phyloP scores from a whole-genome alignment of 2,329 filamentous ascomycete genomes.

The Phyllosticta citriasiana region DNA sequence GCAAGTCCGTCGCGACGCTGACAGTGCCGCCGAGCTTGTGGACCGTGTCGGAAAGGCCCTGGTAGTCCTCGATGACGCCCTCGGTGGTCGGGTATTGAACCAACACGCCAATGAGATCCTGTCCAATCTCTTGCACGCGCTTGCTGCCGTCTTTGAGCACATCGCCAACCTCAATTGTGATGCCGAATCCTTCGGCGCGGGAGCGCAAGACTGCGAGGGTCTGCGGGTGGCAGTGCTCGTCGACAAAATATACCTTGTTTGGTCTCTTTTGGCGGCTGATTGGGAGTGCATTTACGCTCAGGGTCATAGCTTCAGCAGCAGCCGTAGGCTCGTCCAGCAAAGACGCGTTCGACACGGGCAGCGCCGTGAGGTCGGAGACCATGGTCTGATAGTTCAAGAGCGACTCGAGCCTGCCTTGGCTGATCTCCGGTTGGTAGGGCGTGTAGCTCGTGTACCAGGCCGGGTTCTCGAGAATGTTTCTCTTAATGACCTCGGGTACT shows the following conservation, averaged over 20 bases:
- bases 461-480: conserved; percentile 85
- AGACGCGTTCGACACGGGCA: conserved; percentile 84
- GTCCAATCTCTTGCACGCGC: conserved; percentile 61
- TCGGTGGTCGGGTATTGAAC: conserved; percentile 93
- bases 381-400: conserved; percentile 93
- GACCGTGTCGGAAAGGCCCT: conserved; percentile 60
- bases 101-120: conserved; percentile 77
- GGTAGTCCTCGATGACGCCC: conserved; percentile 69
- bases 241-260: conserved; percentile 77
- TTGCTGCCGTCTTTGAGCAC: conserved; percentile 55
- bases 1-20: conserved; percentile 78
- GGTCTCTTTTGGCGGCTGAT: conserved; percentile 59
- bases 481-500: conserved; percentile 80
- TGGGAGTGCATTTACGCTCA: conserved; percentile 71
- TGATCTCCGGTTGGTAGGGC: conserved; percentile 94
- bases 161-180: conserved; percentile 65
- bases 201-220: conserved; percentile 76
- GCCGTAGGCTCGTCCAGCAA: conserved; percentile 86
- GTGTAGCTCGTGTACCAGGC: conserved; percentile 98
- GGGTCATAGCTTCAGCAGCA: conserved; percentile 89
- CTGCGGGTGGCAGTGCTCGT: conserved; percentile 71
- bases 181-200: conserved; percentile 83
- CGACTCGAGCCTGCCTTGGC: conserved; percentile 85
- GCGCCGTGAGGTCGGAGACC: conserved; percentile 75
- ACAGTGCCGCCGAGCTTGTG: conserved; percentile 72